Evolutionary conservation across 352 stramenopile genomes (phyloP), one percentile per base, ranked within the genome.

Genomic region (Proteromonas lacertae): DNA sequence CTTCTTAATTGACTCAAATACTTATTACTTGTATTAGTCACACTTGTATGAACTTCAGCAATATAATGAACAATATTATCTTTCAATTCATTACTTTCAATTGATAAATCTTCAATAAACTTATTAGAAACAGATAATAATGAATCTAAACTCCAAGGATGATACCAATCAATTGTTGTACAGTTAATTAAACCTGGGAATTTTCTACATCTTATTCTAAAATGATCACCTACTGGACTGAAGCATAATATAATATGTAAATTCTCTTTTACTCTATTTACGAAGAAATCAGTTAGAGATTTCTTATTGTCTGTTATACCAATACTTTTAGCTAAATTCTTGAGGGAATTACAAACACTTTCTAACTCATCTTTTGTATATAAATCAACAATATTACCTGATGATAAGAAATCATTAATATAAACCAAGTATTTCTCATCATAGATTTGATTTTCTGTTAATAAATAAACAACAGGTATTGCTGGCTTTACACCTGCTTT

Each of bases 361-460:
- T 56, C 51, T 18, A 83, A 45, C 45, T 86, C 69, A 35, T 86
- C 70, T 19, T 72, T 66, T 6, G 66, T 61, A 45, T 80, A 83
- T 2, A 86, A 42, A 5, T 65, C 65, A 1, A 64, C 52, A 2
- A 86, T 49, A 35, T 86, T 66, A 1, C 70, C 67, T 1, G 62
- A 73, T 4, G 65, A 65, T 4, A 86, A 46, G 7, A 83, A 51
- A 37, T 53, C 55, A 41, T 86, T 84, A 25, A 86, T 63, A 23
- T 71, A 53, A 29, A 83, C 70, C 1, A 86, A 39, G 43, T 82
- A 83, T 0, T 50, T 52, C 20, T 86, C 69, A 28, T 80, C 62
- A 44, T 82, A 80, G 45, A 86, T 69, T 41, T 84, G 65, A 0
- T 56, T 54, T 39, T 84, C 69, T 0, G 68, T 80, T 18, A 81